These are phyloP conservation scores for Coccinonectria pachysandricola DNA, from an alignment of 2,329 filamentous ascomycete genomes.

Conservation along the genomic window DNA sequence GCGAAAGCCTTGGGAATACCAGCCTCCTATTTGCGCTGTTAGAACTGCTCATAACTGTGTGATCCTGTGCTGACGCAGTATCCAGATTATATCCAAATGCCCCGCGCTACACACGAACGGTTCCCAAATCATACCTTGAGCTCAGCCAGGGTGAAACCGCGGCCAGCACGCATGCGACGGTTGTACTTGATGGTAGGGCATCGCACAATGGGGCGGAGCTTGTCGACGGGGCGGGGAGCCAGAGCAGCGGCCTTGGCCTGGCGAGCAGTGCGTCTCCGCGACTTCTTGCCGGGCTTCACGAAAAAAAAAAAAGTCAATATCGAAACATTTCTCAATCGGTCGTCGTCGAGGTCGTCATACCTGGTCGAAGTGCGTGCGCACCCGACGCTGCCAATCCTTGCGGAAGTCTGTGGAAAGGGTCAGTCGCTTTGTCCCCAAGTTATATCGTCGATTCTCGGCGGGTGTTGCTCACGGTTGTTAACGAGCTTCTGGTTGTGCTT, in stretches of 20 bases:
- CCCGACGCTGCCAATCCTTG: conserved; percentile 99
- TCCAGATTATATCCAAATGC: conserved; percentile 3
- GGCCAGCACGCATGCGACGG: conserved; percentile 90
- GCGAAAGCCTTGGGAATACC: conserved; percentile 91
- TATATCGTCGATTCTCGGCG: conserved; percentile 19
- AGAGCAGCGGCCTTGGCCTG: conserved; percentile 90
- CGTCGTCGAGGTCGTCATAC: conserved; percentile 42
- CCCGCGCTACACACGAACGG: conserved; percentile 1
- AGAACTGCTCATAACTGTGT: conserved; percentile 19
- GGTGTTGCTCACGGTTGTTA: conserved; percentile 69
- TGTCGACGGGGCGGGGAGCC: conserved; percentile 94
- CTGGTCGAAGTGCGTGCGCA: conserved; percentile 99
- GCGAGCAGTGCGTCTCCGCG: conserved; percentile 81
- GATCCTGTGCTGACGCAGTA: too few species aligned
- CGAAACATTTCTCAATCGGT: conserved; percentile 9
- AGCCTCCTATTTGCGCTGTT: conserved; percentile 59
- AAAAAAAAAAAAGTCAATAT: conserved; percentile 27
- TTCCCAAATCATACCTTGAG: conserved; percentile 65
- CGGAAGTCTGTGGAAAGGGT: conserved; percentile 66
- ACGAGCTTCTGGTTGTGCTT: conserved; percentile 99
- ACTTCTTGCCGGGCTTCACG: conserved; percentile 84
- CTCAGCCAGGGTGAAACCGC: conserved; percentile 95
- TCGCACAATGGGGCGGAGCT: conserved; percentile 89
- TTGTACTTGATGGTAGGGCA: conserved; percentile 99
- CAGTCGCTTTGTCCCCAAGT: conserved; percentile 27